phyloP scores from a whole-genome alignment of 192 early-diverging fungal species.

The Spizellomyces punctatus region DNA sequence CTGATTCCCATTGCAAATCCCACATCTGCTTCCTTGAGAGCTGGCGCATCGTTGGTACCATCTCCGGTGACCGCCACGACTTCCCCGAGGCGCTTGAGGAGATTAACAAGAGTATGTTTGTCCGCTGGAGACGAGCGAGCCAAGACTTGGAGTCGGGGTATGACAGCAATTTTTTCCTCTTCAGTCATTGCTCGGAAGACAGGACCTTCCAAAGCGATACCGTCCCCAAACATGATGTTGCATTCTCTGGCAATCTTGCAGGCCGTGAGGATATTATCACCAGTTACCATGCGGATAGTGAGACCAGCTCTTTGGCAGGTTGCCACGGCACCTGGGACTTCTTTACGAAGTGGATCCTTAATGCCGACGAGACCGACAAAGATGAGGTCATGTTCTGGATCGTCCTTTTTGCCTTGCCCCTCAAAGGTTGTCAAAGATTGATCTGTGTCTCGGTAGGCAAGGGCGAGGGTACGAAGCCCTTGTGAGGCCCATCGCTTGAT shows the following conservation, averaged over 20 bases:
- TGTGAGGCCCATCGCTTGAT: conserved; percentile 63
- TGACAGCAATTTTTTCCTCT: conserved; percentile 52
- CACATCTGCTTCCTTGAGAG: conserved; percentile 62
- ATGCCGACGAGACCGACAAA: conserved; percentile 59
- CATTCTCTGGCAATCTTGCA: conserved; percentile 62
- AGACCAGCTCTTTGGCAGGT: conserved; percentile 58
- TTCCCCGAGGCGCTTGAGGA: conserved; percentile 57
- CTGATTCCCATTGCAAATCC: conserved; percentile 67
- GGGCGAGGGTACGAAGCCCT: conserved; percentile 56
- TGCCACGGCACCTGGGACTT: conserved; percentile 57
- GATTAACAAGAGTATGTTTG: conserved; percentile 56
- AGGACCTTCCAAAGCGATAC: conserved; percentile 61
- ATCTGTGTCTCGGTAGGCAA: conserved; percentile 56
- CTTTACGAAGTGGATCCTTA: conserved; percentile 63
- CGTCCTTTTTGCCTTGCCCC: conserved; percentile 36
- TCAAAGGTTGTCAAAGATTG: conserved; percentile 38
- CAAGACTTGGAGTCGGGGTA: conserved; percentile 57
- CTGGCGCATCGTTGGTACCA: conserved; percentile 64
- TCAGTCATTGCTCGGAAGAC: conserved; percentile 54
- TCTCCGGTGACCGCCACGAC: conserved; percentile 67
- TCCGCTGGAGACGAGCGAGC: conserved; percentile 56
- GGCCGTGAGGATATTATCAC: conserved; percentile 64
- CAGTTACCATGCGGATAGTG: conserved; percentile 61
- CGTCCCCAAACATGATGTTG: conserved; percentile 54
- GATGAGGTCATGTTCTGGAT: conserved; percentile 53